phyloP scores from a whole-genome alignment of 208 protist genomes.

The Porcisia hertigi region DNA sequence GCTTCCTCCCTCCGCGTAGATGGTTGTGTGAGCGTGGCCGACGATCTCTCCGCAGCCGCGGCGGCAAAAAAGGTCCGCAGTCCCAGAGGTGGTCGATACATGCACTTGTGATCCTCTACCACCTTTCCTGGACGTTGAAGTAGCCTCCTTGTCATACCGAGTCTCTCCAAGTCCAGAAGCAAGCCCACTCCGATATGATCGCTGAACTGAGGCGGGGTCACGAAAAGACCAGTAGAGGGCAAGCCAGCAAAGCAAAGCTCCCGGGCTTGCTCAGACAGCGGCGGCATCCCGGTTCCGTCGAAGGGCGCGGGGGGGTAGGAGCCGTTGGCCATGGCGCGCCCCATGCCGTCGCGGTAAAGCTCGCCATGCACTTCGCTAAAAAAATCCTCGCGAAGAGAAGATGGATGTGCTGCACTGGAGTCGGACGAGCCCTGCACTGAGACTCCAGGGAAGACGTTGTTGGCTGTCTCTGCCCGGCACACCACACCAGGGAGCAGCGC shows the following conservation, averaged over 20 bases:
- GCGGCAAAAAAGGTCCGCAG: constrained; percentile 63
- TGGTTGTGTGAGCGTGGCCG: background rate
- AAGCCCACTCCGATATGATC: constrained; percentile 88
- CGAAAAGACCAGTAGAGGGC: constrained; percentile 80
- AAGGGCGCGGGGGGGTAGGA: constrained; percentile 69
- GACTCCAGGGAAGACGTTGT: constrained; percentile 44
- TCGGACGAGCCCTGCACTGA: background rate
- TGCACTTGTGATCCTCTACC: constrained; percentile 55
- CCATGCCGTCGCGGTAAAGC: constrained; percentile 31
- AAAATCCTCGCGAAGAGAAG: constrained; percentile 31
- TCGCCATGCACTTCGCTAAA: constrained; percentile 70
- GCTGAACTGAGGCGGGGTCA: constrained; percentile 89
- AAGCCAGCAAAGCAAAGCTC: constrained; percentile 58
- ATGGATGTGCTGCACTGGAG: no score
- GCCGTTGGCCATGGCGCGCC: constrained; percentile 64
- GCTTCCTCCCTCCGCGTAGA: background rate
- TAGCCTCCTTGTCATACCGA: constrained; percentile 4
- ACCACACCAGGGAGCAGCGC: constrained; percentile 47
- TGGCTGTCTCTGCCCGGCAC: constrained; percentile 49
- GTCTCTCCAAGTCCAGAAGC: constrained; percentile 30
- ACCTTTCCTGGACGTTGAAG: constrained; percentile 47
- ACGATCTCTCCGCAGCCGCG: constrained; percentile 24
- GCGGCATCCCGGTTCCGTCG: constrained; percentile 70
- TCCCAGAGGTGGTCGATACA: constrained; percentile 64
- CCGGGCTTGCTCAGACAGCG: constrained; percentile 37